Conservation (phyloP, 805 yeast species). For the Saccharomycopsis amapae region DNA sequence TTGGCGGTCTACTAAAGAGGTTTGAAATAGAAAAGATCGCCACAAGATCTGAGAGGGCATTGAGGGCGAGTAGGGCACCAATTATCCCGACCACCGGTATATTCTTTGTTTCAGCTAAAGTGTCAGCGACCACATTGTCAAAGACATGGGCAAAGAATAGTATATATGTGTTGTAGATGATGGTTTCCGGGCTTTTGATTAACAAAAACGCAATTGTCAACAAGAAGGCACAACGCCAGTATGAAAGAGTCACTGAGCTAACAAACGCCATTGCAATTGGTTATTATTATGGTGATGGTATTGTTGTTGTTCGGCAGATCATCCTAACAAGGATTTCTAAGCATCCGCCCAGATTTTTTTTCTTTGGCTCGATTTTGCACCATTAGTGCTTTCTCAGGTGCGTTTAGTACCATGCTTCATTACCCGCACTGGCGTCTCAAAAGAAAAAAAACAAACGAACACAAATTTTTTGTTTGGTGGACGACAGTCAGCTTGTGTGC, state of each 20-base stretch:
- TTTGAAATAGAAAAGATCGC: slow-evolving; percentile 19
- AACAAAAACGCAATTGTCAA: slow-evolving; percentile 18
- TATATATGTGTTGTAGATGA: slow-evolving; percentile 17
- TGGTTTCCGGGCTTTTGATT: slow-evolving; percentile 18
- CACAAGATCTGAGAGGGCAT: slow-evolving; percentile 19
- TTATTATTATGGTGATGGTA: too few species aligned
- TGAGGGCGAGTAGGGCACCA: slow-evolving; percentile 11
- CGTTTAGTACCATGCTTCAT: too few species aligned
- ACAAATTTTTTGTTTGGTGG: too few species aligned
- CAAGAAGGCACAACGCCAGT: slow-evolving; percentile 18
- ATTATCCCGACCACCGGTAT: slow-evolving; percentile 17
- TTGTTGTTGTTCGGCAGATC: background rate
- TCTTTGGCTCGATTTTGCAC: too few species aligned
- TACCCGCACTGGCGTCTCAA: too few species aligned
- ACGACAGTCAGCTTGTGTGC: too few species aligned
- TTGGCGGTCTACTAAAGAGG: slow-evolving; percentile 17
- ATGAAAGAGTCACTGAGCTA: slow-evolving; percentile 15
- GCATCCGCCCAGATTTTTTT: too few species aligned
- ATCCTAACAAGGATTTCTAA: too few species aligned
- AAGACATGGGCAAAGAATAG: slow-evolving; percentile 18
- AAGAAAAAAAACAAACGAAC: too few species aligned
- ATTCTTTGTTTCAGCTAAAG: slow-evolving; percentile 12
- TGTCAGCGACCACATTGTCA: slow-evolving; percentile 18
- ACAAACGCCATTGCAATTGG: slow-evolving; percentile 11
- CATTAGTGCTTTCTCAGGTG: too few species aligned